phyloP scores from a whole-genome alignment of 352 stramenopile genomes.

The Pythium myriotylum region DNA sequence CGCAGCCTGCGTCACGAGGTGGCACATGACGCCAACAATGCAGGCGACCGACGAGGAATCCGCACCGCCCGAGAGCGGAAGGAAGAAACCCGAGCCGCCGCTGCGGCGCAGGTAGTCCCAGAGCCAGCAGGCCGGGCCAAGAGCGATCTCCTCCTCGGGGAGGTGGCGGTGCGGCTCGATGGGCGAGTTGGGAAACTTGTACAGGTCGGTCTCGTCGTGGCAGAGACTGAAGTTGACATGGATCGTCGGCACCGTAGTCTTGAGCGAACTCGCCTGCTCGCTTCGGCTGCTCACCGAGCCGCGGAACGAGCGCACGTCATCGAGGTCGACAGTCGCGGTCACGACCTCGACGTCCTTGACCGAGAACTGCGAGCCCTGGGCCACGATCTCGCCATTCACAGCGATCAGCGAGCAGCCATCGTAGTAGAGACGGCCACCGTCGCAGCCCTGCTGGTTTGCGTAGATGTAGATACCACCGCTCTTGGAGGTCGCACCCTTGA shows the following conservation, averaged over 20 bases:
- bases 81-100: slow-evolving; percentile 91
- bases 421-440: slow-evolving; percentile 97
- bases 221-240: slow-evolving; percentile 80
- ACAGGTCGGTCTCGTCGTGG: slow-evolving; percentile 53
- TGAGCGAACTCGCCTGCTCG: slow-evolving; percentile 90
- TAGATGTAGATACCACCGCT: slow-evolving; percentile 99
- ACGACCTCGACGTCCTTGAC: slow-evolving; percentile 97
- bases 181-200: slow-evolving; percentile 27
- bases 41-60: slow-evolving; percentile 96
- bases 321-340: slow-evolving; percentile 97
- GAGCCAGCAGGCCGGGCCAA: slow-evolving; percentile 97
- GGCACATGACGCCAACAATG: slow-evolving; percentile 98
- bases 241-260: slow-evolving; percentile 70
- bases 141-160: slow-evolving; percentile 97
- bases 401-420: slow-evolving; percentile 98
- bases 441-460: slow-evolving; percentile 97
- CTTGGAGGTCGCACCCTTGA: slow-evolving; percentile 91
- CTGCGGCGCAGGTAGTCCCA: slow-evolving; percentile 98
- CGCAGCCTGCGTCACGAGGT: slow-evolving; percentile 90
- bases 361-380: slow-evolving; percentile 96
- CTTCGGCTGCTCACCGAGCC: slow-evolving; percentile 92
- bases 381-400: slow-evolving; percentile 96
- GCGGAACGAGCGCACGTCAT: slow-evolving; percentile 96
- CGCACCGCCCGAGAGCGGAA: slow-evolving; percentile 96
- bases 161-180: slow-evolving; percentile 82